Evolutionary conservation across 1,284 basidiomycete genomes (phyloP), one percentile per base, ranked within the genome.

Genomic region (Wallemia mellicola): DNA sequence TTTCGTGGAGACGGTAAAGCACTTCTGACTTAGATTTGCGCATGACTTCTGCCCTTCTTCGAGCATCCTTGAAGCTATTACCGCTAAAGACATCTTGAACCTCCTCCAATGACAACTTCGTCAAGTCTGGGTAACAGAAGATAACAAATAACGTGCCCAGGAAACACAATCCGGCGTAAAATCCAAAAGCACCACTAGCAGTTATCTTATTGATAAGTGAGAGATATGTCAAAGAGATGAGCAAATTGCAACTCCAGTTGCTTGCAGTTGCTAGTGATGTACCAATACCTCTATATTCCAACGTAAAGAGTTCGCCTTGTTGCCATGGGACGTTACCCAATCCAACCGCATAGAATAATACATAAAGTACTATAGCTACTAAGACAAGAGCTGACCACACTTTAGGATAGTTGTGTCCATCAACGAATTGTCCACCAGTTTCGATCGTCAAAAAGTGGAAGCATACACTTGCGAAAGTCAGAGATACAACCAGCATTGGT

Each of bases 291-390:
- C 55, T 15, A n/a, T 28, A 57, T 25, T 27, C 55, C 24, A 57
- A 25, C 55, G 55, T 74, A 70, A 86, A 86, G 26, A 87, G 75
- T 67, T 87, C 84, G 62, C 83, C 83, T 67, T 87, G 84, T 66
- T 86, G 83, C 84, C 84, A 87, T 0, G 85, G 83, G 0, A 86
- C 81, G 77, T 82, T 38, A 24, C 30, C 28, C 9, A 65, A 61
- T 58, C 63, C 63, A 15, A 64, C 61, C 0, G 83, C 85, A 66
- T 86, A 88, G 3, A 80, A 82, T 1, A 81, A 82, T 27, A 86
- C 83, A 69, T 81, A 88, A 63, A 83, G 67, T 62, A 86, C 79
- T 82, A 87, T 86, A 25, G 80, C 78, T 22, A 80, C 64, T 22
- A 87, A 70, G n/a, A 87, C 80, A 60, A 82, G 71, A 0, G 76